Evolutionary conservation across 2,329 filamentous ascomycete species (phyloP).

Genomic region (Trichophyton benhamiae): DNA sequence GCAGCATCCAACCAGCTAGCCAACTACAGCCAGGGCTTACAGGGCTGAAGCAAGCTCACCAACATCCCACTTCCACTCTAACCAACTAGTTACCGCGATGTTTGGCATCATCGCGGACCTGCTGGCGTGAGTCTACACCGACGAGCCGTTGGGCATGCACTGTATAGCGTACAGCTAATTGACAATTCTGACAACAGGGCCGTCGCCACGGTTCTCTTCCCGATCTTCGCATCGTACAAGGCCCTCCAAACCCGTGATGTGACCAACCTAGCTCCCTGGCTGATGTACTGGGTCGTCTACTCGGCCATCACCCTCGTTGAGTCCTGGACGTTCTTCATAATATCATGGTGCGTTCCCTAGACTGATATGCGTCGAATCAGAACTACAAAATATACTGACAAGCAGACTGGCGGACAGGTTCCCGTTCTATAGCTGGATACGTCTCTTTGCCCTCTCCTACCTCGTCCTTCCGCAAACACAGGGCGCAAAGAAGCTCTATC

Average conservation of each 20-base stretch:
- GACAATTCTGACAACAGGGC: constrained; percentile 45
- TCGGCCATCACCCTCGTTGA: constrained; percentile 70
- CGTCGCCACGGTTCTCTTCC: constrained; percentile 79
- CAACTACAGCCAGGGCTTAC: neutral
- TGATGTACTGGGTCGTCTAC: constrained; percentile 98
- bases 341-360: constrained; percentile 52
- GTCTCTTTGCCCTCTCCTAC: constrained; percentile 77
- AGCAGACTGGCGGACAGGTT: constrained; percentile 50
- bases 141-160: too few relatives aligned
- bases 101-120: constrained; percentile 68
- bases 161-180: too few relatives aligned
- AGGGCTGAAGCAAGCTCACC: neutral
- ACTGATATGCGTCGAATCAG: neutral
- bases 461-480: constrained; percentile 97
- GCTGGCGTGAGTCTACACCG: constrained; percentile 52
- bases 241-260: constrained; percentile 87
- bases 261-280: constrained; percentile 83
- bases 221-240: constrained; percentile 95
- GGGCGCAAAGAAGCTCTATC: constrained; percentile 75
- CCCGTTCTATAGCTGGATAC: constrained; percentile 87
- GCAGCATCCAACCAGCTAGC: neutral
- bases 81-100: constrained; percentile 38
- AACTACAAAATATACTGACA: neutral
- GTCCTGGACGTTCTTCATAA: constrained; percentile 75
- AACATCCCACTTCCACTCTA: neutral